phyloP scores from a whole-genome alignment of 1,284 basidiomycete genomes.

The Boletus calvinii region DNA sequence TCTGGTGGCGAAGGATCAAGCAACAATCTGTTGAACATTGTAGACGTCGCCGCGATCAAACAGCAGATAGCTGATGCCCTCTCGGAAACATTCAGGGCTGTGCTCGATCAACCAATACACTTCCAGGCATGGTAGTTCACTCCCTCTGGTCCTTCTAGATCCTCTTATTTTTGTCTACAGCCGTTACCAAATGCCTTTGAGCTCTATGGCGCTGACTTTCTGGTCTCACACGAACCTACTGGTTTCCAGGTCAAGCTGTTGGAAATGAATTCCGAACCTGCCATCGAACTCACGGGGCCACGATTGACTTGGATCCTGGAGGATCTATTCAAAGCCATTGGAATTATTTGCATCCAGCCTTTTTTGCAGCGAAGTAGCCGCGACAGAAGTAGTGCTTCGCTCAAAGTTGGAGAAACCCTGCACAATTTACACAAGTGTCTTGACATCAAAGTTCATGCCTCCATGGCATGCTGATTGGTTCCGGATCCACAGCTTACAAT shows the following conservation, averaged over 20 bases:
- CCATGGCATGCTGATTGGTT: conserved; percentile 10
- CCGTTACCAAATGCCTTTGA: conserved; percentile 92
- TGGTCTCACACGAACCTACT: conserved; percentile 58
- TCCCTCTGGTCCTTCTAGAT: background rate
- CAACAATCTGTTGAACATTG: conserved; percentile 26
- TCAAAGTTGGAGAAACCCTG: conserved; percentile 40
- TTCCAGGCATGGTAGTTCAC: conserved; percentile 63
- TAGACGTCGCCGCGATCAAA: conserved; percentile 59
- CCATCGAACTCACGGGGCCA: conserved; percentile 92
- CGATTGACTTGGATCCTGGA: conserved; percentile 78
- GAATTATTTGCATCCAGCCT: conserved; percentile 67
- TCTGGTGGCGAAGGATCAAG: conserved; percentile 29
- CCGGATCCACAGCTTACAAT: background rate
- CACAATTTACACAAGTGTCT: conserved; percentile 55
- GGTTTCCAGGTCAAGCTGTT: conserved; percentile 73
- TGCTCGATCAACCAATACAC: conserved; percentile 79
- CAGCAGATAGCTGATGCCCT: conserved; percentile 66
- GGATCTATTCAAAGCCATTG: conserved; percentile 77
- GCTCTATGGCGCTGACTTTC: conserved; percentile 90
- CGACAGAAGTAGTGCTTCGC: conserved; percentile 13
- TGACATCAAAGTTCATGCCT: conserved; percentile 41
- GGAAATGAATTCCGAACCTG: conserved; percentile 94
- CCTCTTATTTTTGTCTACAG: conserved; percentile 41
- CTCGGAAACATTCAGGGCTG: conserved; percentile 84
- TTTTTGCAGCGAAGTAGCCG: conserved; percentile 32